These are phyloP conservation scores for Chaetomium tenue DNA, from an alignment of 495 filamentous ascomycete species.

Conservation along the genomic window DNA sequence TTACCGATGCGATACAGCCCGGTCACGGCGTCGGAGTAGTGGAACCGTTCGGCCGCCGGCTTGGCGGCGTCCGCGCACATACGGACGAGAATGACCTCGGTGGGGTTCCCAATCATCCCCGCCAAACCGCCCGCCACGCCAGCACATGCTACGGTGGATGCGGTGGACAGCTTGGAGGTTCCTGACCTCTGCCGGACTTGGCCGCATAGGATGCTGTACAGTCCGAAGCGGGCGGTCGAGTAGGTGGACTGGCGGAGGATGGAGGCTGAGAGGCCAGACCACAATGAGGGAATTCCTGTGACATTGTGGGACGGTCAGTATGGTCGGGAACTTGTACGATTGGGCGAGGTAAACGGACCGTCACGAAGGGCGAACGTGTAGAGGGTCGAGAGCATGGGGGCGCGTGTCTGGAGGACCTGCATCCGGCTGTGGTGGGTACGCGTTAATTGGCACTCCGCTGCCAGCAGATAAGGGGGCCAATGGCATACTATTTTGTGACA, in stretches of 20 bases:
- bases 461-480: background rate
- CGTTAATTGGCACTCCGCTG: background rate
- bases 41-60: constrained; percentile 52
- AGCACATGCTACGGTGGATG: constrained; percentile 37
- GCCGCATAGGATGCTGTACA: constrained; percentile 37
- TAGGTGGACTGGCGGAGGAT: constrained; percentile 44
- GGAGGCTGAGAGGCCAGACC: constrained; percentile 42
- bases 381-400: constrained; percentile 38
- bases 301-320: background rate
- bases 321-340: background rate
- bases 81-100: constrained; percentile 67
- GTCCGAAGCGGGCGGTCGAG: constrained; percentile 41
- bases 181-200: constrained; percentile 29
- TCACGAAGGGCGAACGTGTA: constrained; percentile 39
- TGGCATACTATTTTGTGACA: constrained; percentile 42
- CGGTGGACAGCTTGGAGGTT: constrained; percentile 26
- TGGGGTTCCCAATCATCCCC: constrained; percentile 75
- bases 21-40: constrained; percentile 36
- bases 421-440: constrained; percentile 34
- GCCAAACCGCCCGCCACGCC: constrained; percentile 64
- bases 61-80: constrained; percentile 80
- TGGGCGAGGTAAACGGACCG: constrained; percentile 25
- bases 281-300: constrained; percentile 37
- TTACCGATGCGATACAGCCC: constrained; percentile 36
- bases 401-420: constrained; percentile 39